These are phyloP conservation scores for Oryza punctata DNA, from an alignment of 176 grass and related monocot genomes.

Conservation along the genomic window DNA sequence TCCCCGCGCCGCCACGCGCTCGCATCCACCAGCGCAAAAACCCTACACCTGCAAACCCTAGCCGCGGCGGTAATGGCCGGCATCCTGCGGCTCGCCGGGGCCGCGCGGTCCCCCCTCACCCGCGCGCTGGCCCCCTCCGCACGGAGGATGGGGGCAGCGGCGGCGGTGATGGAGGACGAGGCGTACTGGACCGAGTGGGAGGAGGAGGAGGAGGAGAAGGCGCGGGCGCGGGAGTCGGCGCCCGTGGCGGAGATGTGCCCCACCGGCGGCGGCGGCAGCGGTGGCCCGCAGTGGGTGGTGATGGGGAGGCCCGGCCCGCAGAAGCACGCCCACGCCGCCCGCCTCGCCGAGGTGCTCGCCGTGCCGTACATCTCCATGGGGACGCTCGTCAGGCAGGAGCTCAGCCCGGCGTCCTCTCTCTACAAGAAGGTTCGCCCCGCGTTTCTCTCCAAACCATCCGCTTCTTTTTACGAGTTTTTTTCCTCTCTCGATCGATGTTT, in stretches of 20 bases:
- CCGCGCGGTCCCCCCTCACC: slow-evolving; percentile 35
- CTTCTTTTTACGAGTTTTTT: not conserved
- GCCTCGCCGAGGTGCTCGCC: slow-evolving; percentile 77
- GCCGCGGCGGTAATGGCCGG: slow-evolving; percentile 59
- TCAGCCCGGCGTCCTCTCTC: slow-evolving; percentile 61
- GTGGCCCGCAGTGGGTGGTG: slow-evolving; percentile 86
- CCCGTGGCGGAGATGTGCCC: slow-evolving; percentile 19
- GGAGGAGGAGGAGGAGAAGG: slow-evolving; percentile 49
- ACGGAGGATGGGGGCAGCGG: slow-evolving; percentile 40
- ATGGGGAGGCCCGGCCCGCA: slow-evolving; percentile 83
- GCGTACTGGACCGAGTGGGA: slow-evolving; percentile 75
- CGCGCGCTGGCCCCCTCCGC: slow-evolving; percentile 4
- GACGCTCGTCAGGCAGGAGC: slow-evolving; percentile 79
- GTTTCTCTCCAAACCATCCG: not conserved
- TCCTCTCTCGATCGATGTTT: not conserved
- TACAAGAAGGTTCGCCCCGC: slow-evolving; percentile 63
- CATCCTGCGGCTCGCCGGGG: slow-evolving; percentile 49
- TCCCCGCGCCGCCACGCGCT: not conserved
- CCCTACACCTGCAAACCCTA: slow-evolving; percentile 47
- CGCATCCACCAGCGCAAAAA: slow-evolving; percentile 26
- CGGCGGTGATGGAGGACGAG: slow-evolving; percentile 54
- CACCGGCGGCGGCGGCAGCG: slow-evolving; percentile 12
- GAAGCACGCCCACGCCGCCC: slow-evolving; percentile 83
- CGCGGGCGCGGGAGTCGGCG: slow-evolving; percentile 17
- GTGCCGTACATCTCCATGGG: slow-evolving; percentile 97